phyloP scores from a whole-genome alignment of 2,329 filamentous ascomycete species.

The Paramyrothecium sp. region DNA sequence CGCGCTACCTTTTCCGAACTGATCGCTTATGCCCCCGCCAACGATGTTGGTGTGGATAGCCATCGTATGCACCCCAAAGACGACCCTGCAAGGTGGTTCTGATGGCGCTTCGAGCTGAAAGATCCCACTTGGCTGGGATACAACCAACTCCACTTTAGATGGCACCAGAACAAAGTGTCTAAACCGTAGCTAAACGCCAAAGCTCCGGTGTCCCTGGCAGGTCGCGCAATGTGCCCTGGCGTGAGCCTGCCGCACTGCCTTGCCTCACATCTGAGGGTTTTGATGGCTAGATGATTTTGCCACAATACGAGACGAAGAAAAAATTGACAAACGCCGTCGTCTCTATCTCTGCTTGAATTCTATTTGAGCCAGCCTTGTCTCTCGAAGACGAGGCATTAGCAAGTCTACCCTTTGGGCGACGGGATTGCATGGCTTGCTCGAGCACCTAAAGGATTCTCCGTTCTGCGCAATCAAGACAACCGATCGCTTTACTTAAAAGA shows the following conservation, averaged over 20 bases:
- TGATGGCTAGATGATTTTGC: neutral
- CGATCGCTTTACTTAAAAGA: neutral
- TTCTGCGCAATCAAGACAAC: neutral
- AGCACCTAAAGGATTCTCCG: neutral
- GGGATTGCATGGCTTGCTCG: neutral
- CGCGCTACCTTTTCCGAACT: too few relatives aligned
- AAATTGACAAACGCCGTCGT: neutral
- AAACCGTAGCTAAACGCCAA: neutral
- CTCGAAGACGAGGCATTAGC: too few relatives aligned
- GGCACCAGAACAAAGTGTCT: neutral
- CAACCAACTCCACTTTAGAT: neutral
- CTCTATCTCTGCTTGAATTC: neutral
- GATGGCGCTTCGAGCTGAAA: neutral
- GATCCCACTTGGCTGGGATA: neutral
- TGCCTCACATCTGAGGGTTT: neutral
- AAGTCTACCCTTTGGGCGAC: neutral
- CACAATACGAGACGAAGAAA: neutral
- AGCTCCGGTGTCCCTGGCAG: neutral
- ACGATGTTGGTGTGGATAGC: too few relatives aligned
- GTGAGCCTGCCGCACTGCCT: constrained; percentile 1
- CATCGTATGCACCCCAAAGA: neutral
- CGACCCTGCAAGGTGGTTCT: neutral
- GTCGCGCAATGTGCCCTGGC: neutral
- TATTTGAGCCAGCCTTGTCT: neutral
- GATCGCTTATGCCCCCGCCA: too few relatives aligned